Percentiles rank a stretch among this genome's conserved stretches.
phyloP scores from a whole-genome alignment of 2,329 filamentous ascomycete genomes.

The Pestalotiopsis sp. region DNA sequence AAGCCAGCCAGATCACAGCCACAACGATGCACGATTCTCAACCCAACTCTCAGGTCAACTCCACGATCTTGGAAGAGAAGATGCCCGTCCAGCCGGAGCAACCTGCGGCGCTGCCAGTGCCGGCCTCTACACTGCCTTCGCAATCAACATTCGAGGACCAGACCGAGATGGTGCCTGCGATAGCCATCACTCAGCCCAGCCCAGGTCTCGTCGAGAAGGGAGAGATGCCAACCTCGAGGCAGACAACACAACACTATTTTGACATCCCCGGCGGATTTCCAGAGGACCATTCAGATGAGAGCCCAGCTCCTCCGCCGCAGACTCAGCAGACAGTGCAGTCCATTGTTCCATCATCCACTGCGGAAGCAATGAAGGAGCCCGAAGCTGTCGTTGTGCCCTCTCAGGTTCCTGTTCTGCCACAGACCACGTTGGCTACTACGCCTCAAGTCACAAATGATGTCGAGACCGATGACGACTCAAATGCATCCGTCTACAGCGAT shows the following conservation, averaged over 20 bases:
- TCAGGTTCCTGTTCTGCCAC: conserved; percentile 22
- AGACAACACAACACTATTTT: conserved; percentile 33
- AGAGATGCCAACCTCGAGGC: not conserved
- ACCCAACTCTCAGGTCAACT: conserved; percentile 17
- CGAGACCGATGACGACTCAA: conserved; percentile 33
- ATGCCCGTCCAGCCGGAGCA: conserved; percentile 13
- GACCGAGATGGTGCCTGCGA: conserved; percentile 39
- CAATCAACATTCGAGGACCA: not conserved
- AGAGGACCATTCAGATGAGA: conserved; percentile 34
- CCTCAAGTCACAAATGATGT: conserved; percentile 35
- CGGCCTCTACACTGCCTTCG: not conserved
- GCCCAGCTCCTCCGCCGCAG: not conserved
- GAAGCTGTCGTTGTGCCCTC: conserved; percentile 20
- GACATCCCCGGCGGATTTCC: conserved; percentile 65
- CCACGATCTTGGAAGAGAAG: conserved; percentile 19
- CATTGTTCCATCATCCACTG: not conserved
- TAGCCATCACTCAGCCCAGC: conserved; percentile 48
- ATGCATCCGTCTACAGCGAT: conserved; percentile 69
- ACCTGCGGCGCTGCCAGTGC: conserved; percentile 4
- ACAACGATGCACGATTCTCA: conserved; percentile 22
- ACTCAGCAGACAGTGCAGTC: not conserved
- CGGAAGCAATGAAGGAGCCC: conserved; percentile 27
- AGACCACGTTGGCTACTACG: conserved; percentile 34
- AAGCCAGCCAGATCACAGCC: conserved; percentile 21
- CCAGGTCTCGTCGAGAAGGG: conserved; percentile 31